A percentile compares a stretch with the other conserved stretches of the same genome.
Conservation (phyloP, 345 rosid species). For the Rhodamnia argentea region DNA sequence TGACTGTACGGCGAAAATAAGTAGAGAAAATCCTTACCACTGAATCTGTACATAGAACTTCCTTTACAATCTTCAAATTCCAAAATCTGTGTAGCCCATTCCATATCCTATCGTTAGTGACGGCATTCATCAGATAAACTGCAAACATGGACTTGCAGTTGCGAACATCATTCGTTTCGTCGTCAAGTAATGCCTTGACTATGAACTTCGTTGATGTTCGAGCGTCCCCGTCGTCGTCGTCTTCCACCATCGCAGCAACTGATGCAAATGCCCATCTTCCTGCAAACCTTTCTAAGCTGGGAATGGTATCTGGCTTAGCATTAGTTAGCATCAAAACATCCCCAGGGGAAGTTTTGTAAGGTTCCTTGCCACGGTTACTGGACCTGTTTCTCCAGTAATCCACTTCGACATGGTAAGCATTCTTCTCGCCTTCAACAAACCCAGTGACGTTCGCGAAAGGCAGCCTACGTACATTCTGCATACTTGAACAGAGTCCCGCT, state of each 20-base stretch:
- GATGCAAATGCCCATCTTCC: conserved; percentile 1
- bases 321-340: conserved; percentile 1
- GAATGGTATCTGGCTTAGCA: not conserved
- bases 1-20: not conserved
- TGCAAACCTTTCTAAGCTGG: conserved; percentile 1
- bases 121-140: not conserved
- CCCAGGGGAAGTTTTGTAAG: not conserved
- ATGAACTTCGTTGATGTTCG: not conserved
- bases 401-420: not conserved
- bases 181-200: not conserved
- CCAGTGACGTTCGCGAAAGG: not conserved
- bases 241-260: not conserved
- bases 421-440: not conserved
- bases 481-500: not conserved
- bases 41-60: not conserved
- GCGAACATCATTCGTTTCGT: not conserved
- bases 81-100: not conserved
- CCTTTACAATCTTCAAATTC: not conserved
- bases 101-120: not conserved
- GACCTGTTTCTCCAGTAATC: conserved; percentile 7
- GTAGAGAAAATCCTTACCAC: not conserved
- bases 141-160: not conserved
- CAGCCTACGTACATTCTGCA: not conserved
- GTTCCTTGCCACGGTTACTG: not conserved
- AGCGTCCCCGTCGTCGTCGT: not conserved